Evolutionary conservation across 352 stramenopile species (phyloP).

Genomic region (Globisporangium apiculatum): DNA sequence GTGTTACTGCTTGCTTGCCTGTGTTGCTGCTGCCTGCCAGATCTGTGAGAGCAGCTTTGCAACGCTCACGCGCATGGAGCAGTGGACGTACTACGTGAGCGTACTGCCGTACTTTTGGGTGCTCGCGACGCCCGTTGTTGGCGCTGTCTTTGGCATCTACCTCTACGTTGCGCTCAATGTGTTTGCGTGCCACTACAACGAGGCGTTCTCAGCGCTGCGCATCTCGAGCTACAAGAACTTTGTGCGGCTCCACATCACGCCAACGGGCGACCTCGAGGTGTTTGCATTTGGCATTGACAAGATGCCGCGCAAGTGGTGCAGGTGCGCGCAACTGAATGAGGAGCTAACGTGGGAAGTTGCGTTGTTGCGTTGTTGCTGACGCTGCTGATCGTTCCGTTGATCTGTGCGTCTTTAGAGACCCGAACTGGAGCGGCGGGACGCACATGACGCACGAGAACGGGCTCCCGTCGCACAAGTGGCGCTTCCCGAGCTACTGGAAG

Average conservation of each 20-base stretch:
- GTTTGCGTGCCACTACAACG: slow-evolving; percentile 86
- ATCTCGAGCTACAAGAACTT: slow-evolving; percentile 90
- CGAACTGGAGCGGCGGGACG: slow-evolving; percentile 62
- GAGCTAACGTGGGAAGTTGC: neutral
- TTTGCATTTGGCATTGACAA: slow-evolving; percentile 87
- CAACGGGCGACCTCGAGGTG: slow-evolving; percentile 68
- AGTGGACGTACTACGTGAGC: slow-evolving; percentile 79
- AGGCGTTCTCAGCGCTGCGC: slow-evolving; percentile 82
- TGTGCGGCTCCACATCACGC: slow-evolving; percentile 68
- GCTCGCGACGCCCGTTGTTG: slow-evolving; percentile 66
- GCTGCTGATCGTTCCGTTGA: neutral
- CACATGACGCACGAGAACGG: slow-evolving; percentile 46
- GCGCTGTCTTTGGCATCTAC: slow-evolving; percentile 80
- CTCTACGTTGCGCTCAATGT: slow-evolving; percentile 83
- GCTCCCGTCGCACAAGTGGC: slow-evolving; percentile 68
- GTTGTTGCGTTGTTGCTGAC: slow-evolving; percentile 7
- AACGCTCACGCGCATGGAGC: slow-evolving; percentile 58
- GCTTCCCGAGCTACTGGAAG: slow-evolving; percentile 75
- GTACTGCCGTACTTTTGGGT: slow-evolving; percentile 88
- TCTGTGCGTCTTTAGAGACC: slow-evolving; percentile 34
- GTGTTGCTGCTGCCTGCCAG: slow-evolving; percentile 7
- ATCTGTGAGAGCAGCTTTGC: slow-evolving; percentile 64
- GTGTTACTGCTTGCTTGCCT: neutral
- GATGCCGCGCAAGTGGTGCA: slow-evolving; percentile 81
- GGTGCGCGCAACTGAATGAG: slow-evolving; percentile 22